phyloP scores from a whole-genome alignment of 495 filamentous ascomycete species.

The Lichina pygmaea region DNA sequence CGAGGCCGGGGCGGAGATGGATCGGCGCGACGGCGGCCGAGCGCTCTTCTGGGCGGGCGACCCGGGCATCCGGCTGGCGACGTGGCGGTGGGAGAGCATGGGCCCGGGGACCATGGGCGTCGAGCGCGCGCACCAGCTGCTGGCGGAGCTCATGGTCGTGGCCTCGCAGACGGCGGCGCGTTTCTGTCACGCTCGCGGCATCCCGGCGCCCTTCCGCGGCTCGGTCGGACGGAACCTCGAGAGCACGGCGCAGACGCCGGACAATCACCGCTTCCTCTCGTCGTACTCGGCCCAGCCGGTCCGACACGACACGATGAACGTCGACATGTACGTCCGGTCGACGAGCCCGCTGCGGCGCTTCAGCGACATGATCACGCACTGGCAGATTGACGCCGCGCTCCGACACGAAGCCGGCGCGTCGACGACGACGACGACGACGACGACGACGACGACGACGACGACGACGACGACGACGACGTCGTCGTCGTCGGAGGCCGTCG shows the following conservation, averaged over 20 bases:
- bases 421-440: no score
- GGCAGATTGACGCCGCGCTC: conserved; percentile 70
- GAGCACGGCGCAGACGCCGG: conserved; percentile 8
- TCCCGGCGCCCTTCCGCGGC: conserved; percentile 55
- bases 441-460: no score
- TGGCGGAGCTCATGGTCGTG: conserved; percentile 48
- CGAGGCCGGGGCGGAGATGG: conserved; percentile 1
- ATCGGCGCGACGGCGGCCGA: conserved; percentile 1
- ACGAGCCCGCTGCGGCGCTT: conserved; percentile 75
- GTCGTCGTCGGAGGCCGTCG: conserved; percentile 21
- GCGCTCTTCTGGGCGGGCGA: conserved; percentile 21
- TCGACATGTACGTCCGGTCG: conserved; percentile 45
- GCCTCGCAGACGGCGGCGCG: conserved; percentile 42
- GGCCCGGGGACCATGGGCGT: background rate
- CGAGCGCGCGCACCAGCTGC: conserved; percentile 12
- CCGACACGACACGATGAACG: conserved; percentile 31
- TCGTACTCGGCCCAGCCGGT: conserved; percentile 20
- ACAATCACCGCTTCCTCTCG: conserved; percentile 7
- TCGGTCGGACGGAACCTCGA: conserved; percentile 21
- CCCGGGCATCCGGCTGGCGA: conserved; percentile 20
- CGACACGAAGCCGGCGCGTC: conserved; percentile 39
- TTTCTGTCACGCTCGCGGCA: conserved; percentile 48
- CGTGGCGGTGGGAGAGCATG: conserved; percentile 1
- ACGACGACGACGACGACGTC: no score
- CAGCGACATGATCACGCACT: conserved; percentile 61